Evolutionary conservation across 176 grass and related monocot species (phyloP).

Genomic region (Zoysia pacifica): DNA sequence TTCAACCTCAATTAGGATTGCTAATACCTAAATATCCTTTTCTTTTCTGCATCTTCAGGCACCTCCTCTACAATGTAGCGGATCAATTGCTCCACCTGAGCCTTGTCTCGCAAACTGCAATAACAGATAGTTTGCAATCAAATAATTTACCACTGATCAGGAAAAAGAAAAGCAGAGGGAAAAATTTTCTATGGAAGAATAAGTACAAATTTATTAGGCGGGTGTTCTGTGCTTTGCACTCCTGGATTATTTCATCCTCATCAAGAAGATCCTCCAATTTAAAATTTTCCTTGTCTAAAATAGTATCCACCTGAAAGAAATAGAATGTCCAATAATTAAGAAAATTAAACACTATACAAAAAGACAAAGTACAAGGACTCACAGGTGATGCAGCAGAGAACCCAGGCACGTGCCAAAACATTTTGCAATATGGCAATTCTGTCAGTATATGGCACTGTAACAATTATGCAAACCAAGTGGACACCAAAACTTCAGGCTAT

Average conservation of each 20-base stretch:
- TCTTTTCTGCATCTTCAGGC: conserved; percentile 87
- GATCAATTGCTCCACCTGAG: conserved; percentile 81
- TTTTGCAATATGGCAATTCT: conserved; percentile 44
- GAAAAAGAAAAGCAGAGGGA: neutral
- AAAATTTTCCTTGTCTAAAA: conserved; percentile 93
- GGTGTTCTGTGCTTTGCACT: conserved; percentile 95
- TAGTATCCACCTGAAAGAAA: conserved; percentile 92
- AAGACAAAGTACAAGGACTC: conserved; percentile 46
- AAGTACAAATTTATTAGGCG: conserved; percentile 94
- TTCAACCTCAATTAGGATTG: neutral
- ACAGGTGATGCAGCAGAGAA: conserved; percentile 78
- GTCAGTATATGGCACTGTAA: conserved; percentile 21
- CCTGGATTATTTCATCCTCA: conserved; percentile 99
- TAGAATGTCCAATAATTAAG: conserved; percentile 8
- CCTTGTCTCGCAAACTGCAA: conserved; percentile 80
- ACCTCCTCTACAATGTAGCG: conserved; percentile 81
- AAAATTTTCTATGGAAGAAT: conserved; percentile 28
- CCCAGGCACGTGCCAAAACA: conserved; percentile 98
- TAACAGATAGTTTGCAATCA: conserved; percentile 19
- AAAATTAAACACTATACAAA: neutral
- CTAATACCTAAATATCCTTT: conserved; percentile 74
- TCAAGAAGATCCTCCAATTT: conserved; percentile 91
- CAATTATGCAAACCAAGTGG: neutral
- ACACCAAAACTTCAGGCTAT: conserved; percentile 28
- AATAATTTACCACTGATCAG: neutral